These are phyloP conservation scores for Yarrowia bubula DNA, from an alignment of 805 yeast genomes.

Conservation along the genomic window DNA sequence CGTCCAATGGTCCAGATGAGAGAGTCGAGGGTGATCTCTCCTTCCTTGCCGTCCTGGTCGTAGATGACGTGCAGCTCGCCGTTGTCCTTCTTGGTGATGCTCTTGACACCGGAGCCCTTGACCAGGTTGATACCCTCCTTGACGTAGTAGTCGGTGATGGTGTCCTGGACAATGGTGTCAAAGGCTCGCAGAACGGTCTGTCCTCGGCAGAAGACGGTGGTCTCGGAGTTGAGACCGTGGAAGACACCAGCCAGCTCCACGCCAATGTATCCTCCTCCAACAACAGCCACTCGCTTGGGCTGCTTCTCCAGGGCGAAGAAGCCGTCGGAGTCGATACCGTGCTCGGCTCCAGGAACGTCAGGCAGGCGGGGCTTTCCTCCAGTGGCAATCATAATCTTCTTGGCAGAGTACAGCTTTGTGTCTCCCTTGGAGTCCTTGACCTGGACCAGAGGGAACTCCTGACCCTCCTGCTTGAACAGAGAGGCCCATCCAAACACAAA, in stretches of 20 bases:
- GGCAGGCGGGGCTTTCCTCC: conserved; percentile 87
- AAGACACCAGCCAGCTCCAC: conserved; percentile 94
- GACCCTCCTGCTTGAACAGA: conserved; percentile 49
- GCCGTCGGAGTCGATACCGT: conserved; percentile 86
- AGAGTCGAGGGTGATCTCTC: conserved; percentile 64
- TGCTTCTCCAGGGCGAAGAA: conserved; percentile 77
- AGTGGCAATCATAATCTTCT: conserved; percentile 81
- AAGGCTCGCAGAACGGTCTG: conserved; percentile 86
- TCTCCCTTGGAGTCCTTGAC: conserved; percentile 63
- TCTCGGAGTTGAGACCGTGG: conserved; percentile 80
- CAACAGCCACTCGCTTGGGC: conserved; percentile 90
- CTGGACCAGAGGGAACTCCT: conserved; percentile 49
- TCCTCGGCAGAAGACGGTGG: conserved; percentile 86
- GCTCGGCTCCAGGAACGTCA: conserved; percentile 73
- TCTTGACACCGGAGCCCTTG: conserved; percentile 55
- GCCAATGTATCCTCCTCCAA: conserved; percentile 98
- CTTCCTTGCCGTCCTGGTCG: conserved; percentile 42
- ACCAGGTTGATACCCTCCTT: conserved; percentile 80
- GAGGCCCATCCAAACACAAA: conserved; percentile 81
- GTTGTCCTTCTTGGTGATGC: conserved; percentile 41
- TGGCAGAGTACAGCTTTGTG: conserved; percentile 63
- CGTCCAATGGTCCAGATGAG: conserved; percentile 96
- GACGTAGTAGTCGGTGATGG: conserved; percentile 76
- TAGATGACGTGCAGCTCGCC: conserved; percentile 53
- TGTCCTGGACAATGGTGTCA: conserved; percentile 74